Base-by-base conservation (phyloP, 2,329 filamentous ascomycete genomes). In the Annulohypoxylon truncatum region DNA sequence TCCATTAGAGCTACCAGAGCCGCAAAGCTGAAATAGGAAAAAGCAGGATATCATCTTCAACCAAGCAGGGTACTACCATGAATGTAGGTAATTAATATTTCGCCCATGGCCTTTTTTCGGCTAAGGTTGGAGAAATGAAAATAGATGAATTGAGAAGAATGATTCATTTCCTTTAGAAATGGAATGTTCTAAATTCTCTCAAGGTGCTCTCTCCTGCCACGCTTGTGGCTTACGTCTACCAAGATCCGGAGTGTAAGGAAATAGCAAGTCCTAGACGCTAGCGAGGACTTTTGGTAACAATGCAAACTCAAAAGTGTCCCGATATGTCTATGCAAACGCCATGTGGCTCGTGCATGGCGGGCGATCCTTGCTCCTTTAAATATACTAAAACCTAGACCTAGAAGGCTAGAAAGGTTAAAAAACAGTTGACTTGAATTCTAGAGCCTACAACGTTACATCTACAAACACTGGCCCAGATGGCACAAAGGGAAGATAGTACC, bases 1-100 rank as follows among this genome's bases (percentile, higher is more conserved):
- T 58, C 59, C 50, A 42, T 65, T 59, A 71, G 72, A 74, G 70
- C 73, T 71, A 68, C 73, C 58, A 71, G 72, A 74, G 70, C 73
- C 72, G 69, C 73, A 73, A 64, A 40, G 33, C 64, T 59, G 47
- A 26, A 69, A 61, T 54, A 35, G 70, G 66, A 52, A 70, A 69
- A 64, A 68, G 54, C 53, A 61, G 55, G 59, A 44, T 40, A 64
- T 42, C 56, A 38, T 28, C 33, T 61, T 50, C 42, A 50, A 56
- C 65, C 42, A 68, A 65, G 53, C 31, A 70, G 51, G 63, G 40
- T 54, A 61, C 58, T 61, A 66, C 59, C 58, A 35, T 9, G 22
- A 54, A 51, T 6, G 38, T 15, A 51, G 3, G 38, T 15, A 58
- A 56, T 59, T n/a, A 44, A 68, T 57, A 54, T 61, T 15, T 29